Conservation (phyloP, 2,329 filamentous ascomycete species). For the Rugonectria rugulosa region DNA sequence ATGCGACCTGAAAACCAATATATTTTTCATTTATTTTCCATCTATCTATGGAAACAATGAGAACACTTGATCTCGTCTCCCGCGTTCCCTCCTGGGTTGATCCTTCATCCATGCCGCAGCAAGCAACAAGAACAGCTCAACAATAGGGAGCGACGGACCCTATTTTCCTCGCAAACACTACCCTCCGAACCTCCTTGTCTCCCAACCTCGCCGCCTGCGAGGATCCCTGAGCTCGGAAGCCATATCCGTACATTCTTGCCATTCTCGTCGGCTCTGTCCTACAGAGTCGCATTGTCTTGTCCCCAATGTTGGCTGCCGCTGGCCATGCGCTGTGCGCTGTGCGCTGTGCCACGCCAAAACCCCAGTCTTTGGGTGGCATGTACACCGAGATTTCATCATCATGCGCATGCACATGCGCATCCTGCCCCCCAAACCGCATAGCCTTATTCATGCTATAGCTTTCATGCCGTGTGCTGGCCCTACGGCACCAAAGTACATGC, state of each 20-base stretch:
- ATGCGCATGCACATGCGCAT: slow-evolving; percentile 18
- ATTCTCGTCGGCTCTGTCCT: slow-evolving; percentile 1
- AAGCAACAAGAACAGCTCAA: background rate
- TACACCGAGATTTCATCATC: slow-evolving; percentile 17
- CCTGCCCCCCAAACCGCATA: too few relatives aligned
- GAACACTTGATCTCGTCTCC: background rate
- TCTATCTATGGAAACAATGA: background rate
- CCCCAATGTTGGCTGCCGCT: background rate
- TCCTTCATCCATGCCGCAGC: background rate
- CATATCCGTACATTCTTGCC: too few relatives aligned
- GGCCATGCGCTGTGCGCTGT: background rate
- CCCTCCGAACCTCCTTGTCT: background rate
- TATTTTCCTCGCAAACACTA: slow-evolving; percentile 1
- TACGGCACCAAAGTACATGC: too few relatives aligned
- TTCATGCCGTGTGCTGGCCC: slow-evolving; percentile 3
- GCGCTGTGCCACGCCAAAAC: slow-evolving; percentile 1
- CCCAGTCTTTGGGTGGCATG: slow-evolving; percentile 4
- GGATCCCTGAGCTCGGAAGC: background rate
- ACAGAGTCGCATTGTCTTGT: background rate
- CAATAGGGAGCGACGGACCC: background rate
- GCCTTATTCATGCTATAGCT: slow-evolving; percentile 14
- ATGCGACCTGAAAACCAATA: background rate
- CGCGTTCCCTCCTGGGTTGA: background rate
- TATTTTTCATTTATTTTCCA: background rate
- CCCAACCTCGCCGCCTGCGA: background rate